Conservation (phyloP, 2,329 filamentous ascomycete species). For the Phaeosphaeriaceae sp. region DNA sequence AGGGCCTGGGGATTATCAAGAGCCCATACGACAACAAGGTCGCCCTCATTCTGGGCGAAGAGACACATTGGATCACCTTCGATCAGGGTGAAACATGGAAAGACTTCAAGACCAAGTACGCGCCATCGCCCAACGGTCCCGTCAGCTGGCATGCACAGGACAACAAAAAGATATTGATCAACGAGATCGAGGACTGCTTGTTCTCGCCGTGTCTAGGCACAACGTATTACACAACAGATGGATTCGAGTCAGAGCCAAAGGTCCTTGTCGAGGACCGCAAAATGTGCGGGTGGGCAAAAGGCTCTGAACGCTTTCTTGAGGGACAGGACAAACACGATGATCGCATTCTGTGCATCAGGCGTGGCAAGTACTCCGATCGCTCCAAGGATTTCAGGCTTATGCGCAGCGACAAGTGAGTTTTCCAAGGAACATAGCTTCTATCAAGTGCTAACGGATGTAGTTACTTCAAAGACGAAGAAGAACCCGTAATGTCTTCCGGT, state of each 20-base stretch:
- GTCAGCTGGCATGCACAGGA: constrained; percentile 85
- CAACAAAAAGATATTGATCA: constrained; percentile 84
- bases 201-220: constrained; percentile 49
- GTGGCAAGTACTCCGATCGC: constrained; percentile 73
- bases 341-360: constrained; percentile 81
- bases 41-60: constrained; percentile 79
- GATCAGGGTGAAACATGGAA: constrained; percentile 85
- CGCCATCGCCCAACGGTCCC: constrained; percentile 62
- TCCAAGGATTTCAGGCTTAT: constrained; percentile 79
- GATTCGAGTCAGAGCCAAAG: constrained; percentile 74
- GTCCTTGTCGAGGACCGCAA: constrained; percentile 71
- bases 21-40: constrained; percentile 80
- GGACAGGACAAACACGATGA: constrained; percentile 69
- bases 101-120: constrained; percentile 68
- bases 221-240: constrained; percentile 80
- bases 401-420: constrained; percentile 71
- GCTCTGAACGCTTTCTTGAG: constrained; percentile 74
- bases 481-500: constrained; percentile 77
- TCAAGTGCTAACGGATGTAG: constrained; percentile 28
- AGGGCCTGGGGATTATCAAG: constrained; percentile 68
- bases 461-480: constrained; percentile 74
- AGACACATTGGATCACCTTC: constrained; percentile 80
- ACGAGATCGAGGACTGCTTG: constrained; percentile 55
- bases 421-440: not conserved
- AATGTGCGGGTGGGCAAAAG: constrained; percentile 88